phyloP scores from a whole-genome alignment of 1,284 basidiomycete genomes.

The Albatrellus sp. region DNA sequence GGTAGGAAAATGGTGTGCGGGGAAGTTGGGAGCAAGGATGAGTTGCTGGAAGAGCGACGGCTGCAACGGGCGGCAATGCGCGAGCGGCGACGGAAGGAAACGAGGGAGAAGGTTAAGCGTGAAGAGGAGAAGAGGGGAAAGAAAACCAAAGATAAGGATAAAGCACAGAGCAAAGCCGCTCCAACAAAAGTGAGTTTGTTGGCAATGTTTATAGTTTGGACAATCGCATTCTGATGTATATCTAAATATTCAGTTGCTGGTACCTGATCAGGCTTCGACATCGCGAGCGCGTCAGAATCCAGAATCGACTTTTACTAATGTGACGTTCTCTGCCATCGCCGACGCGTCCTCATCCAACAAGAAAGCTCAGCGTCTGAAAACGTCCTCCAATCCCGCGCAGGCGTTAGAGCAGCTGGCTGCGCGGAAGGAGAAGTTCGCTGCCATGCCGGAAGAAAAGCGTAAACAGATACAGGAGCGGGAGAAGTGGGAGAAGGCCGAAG shows the following conservation, averaged over 20 bases:
- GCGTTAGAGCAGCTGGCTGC: conserved; percentile 71
- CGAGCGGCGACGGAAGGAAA: conserved; percentile 73
- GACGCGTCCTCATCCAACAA: conserved; percentile 28
- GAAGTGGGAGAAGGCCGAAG: conserved; percentile 79
- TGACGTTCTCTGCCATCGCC: conserved; percentile 60
- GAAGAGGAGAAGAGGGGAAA: conserved; percentile 40
- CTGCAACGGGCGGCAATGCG: conserved; percentile 68
- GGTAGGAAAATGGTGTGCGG: conserved; percentile 12
- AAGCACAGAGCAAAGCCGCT: conserved; percentile 29
- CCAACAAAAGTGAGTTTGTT: conserved; percentile 36
- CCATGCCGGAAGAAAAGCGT: conserved; percentile 69
- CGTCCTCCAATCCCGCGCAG: conserved; percentile 69
- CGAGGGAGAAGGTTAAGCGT: conserved; percentile 63
- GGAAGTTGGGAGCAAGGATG: conserved; percentile 59
- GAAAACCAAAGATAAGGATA: conserved; percentile 37
- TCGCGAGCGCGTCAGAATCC: conserved; percentile 22
- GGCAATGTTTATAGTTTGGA: not conserved
- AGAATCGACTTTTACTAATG: conserved; percentile 36
- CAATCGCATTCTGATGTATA: not conserved
- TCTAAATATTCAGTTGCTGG: conserved; percentile 48
- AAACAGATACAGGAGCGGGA: conserved; percentile 67
- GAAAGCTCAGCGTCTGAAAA: conserved; percentile 40
- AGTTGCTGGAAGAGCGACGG: conserved; percentile 69
- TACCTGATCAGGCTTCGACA: conserved; percentile 33
- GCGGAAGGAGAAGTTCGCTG: conserved; percentile 61